Base-by-base conservation (phyloP, 2,329 filamentous ascomycete species). In the Sporothrix pseudoabietina region DNA sequence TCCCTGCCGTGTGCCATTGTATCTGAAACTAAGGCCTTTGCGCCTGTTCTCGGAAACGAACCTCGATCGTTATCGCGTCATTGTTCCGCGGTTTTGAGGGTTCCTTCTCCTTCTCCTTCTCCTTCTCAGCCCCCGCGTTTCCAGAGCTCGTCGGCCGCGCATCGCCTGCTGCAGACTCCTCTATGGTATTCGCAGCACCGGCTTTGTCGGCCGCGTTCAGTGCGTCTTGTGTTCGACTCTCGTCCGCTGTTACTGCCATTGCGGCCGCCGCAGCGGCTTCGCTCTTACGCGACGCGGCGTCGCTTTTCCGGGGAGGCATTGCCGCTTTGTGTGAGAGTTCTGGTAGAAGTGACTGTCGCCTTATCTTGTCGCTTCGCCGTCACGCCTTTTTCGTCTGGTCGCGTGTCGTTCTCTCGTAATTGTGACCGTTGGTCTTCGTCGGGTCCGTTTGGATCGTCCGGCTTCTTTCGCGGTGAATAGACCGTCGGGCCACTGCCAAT, bases 261-360 rank as follows among this genome's bases (percentile, higher is more conserved):
- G 74, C 71, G 7, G 63, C 54, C 22, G 76, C 59, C 1, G 78
- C 72, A 5, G 71, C 82, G 82, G 82, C 82, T 76, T 86, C 84
- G 81, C 83, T 84, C 75, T 81, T 82, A 75, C 82, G 82, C 57
- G 78, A 72, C 39, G 81, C 77, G 10, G 41, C 65, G 76, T 88
- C 87, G 75, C 84, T 86, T 79, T 90, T 90, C 71, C 85, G 84
- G 35, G 87, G 83, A 66, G 87, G 86, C 88, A 89, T 89, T 72
- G 77, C 8, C 3, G 12, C 22, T 12, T 12, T 6, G n/a, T 1
- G 2, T n/a, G 30, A 19, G 4, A 6, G 10, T 12, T 19, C 7
- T 6, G 12, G 61, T 19, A 19, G 39, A 8, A 9, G 14, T 32
- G 22, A 44, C 5, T 35, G 44, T 22, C 44, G 26, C 26, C 44